phyloP scores from a whole-genome alignment of 345 rosid species.

The Rhizophora mangle region DNA sequence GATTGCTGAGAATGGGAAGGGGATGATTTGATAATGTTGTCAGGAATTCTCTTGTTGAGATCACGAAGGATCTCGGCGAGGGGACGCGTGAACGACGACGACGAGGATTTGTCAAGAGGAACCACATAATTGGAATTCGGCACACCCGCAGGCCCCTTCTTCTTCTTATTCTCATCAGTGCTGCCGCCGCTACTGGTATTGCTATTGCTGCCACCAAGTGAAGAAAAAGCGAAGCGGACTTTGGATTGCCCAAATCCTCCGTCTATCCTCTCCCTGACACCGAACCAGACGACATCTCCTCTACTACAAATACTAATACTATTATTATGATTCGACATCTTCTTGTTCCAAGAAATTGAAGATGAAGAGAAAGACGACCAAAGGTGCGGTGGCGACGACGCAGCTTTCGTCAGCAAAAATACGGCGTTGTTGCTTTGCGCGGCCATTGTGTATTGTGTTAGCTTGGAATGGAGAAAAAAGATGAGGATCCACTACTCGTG shows the following conservation, averaged over 20 bases:
- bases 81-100: conserved; percentile 73
- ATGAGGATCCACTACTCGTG: not conserved
- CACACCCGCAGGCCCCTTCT: conserved; percentile 37
- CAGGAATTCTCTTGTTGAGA: conserved; percentile 92
- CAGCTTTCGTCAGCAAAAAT: not conserved
- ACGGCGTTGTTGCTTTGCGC: not conserved
- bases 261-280: not conserved
- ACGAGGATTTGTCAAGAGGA: conserved; percentile 69
- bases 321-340: too few relatives aligned
- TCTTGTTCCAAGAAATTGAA: too few relatives aligned
- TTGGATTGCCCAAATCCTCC: too few relatives aligned
- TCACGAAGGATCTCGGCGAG: conserved; percentile 95
- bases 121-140: conserved; percentile 93
- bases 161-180: conserved; percentile 40
- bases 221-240: not conserved
- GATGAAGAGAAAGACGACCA: too few relatives aligned
- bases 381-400: not conserved
- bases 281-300: not conserved
- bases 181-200: conserved; percentile 8
- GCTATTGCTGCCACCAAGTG: conserved; percentile 9
- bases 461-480: not conserved
- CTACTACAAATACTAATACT: not conserved
- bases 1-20: not conserved
- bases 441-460: not conserved
- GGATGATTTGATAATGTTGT: conserved; percentile 58